These are phyloP conservation scores for Corinectria fuckeliana DNA, from an alignment of 2,329 filamentous ascomycete genomes.

Conservation along the genomic window DNA sequence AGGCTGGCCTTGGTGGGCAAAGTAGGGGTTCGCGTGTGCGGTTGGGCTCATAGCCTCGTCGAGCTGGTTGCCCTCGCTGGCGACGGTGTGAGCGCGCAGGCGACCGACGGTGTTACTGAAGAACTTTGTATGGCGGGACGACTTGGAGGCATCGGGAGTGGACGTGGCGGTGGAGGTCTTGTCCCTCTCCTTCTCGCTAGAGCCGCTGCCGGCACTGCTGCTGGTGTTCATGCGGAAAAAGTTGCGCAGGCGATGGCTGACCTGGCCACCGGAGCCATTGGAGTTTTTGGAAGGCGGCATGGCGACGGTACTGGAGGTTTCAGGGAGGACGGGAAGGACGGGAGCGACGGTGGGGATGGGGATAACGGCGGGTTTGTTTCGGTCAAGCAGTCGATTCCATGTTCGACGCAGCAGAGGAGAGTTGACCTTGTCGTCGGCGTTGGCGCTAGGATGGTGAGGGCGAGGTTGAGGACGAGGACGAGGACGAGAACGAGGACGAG, in stretches of 20 bases:
- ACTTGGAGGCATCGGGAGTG: constrained; percentile 53
- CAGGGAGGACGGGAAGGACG: constrained; percentile 15
- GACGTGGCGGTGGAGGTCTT: constrained; percentile 22
- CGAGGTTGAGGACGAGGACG: constrained; percentile 15
- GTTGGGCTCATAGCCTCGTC: constrained; percentile 92
- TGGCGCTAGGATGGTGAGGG: constrained; percentile 7
- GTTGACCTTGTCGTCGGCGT: constrained; percentile 4
- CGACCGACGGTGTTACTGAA: constrained; percentile 85
- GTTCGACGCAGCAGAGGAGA: constrained; percentile 37
- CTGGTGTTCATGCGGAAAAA: constrained; percentile 71
- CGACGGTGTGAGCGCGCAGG: constrained; percentile 87
- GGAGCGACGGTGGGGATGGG: constrained; percentile 19
- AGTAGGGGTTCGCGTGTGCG: constrained; percentile 95
- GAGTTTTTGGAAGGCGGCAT: constrained; percentile 63
- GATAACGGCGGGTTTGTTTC: constrained; percentile 27
- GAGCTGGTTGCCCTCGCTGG: constrained; percentile 89
- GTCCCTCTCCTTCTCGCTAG: constrained; percentile 48
- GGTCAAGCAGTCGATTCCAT: constrained; percentile 49
- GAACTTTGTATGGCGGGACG: constrained; percentile 85
- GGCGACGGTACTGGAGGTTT: constrained; percentile 21
- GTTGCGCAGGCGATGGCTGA: constrained; percentile 72
- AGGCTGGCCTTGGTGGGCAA: constrained; percentile 93
- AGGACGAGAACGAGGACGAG: constrained; percentile 22
- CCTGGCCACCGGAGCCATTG: constrained; percentile 61
- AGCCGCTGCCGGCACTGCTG: constrained; percentile 47